Conservation (phyloP, 192 early-diverging fungal genomes). For the Gamsiella multidivaricata region DNA sequence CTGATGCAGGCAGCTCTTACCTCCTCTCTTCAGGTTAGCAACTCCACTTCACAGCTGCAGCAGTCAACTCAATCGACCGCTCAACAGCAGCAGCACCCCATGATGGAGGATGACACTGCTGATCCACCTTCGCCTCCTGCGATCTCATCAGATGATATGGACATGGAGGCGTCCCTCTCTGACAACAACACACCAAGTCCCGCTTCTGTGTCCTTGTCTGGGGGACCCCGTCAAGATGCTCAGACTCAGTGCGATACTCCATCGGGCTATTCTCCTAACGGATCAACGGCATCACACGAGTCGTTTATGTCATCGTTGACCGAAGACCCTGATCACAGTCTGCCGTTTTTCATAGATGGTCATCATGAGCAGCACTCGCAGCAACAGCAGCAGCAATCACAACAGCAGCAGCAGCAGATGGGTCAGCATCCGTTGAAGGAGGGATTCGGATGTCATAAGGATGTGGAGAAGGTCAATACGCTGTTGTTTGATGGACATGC, state of each 20-base stretch:
- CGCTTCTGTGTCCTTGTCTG: no score
- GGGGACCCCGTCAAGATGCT: constrained; percentile 27
- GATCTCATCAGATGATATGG: constrained; percentile 50
- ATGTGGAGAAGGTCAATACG: constrained; percentile 27
- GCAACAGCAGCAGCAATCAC: neutral
- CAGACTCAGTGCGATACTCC: constrained; percentile 30
- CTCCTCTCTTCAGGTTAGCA: constrained; percentile 15
- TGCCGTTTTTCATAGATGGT: constrained; percentile 21
- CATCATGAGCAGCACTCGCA: constrained; percentile 4
- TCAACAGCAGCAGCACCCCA: constrained; percentile 20
- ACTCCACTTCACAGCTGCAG: constrained; percentile 2
- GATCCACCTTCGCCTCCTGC: constrained; percentile 49
- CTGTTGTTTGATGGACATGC: constrained; percentile 26
- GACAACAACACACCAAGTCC: constrained; percentile 30
- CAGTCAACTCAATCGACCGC: constrained; percentile 2
- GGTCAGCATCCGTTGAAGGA: constrained; percentile 6
- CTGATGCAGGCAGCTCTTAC: constrained; percentile 39
- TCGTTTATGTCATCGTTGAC: constrained; percentile 23
- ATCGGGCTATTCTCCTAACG: constrained; percentile 5
- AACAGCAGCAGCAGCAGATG: neutral
- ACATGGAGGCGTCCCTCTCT: constrained; percentile 43
- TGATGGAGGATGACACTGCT: constrained; percentile 42
- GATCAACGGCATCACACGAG: constrained; percentile 15
- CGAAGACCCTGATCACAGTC: neutral
- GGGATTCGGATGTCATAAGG: constrained; percentile 14